phyloP scores from a whole-genome alignment of 202 grass and related monocot genomes.

The Digitaria exilis region DNA sequence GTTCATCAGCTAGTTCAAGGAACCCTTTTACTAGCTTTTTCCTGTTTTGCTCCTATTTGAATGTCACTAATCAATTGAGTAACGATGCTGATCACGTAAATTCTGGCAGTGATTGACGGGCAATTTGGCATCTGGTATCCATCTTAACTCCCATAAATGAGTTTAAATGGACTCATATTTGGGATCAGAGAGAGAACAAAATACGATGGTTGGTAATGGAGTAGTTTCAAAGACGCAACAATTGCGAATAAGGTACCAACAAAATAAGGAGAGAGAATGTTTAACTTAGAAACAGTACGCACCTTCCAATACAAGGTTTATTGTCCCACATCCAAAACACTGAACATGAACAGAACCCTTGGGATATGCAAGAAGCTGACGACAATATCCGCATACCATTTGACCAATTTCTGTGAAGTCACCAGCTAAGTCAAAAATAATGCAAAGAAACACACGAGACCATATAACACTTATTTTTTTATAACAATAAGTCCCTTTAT shows the following conservation, averaged over 20 bases:
- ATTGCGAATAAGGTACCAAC: constrained; percentile 4
- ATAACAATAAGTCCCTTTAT: background rate
- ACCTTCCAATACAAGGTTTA: constrained; percentile 82
- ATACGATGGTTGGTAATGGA: background rate
- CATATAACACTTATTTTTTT: background rate
- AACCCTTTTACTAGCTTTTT: background rate
- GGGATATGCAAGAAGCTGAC: constrained; percentile 65
- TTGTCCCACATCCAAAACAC: constrained; percentile 59
- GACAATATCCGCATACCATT: constrained; percentile 72
- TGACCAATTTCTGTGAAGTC: constrained; percentile 81
- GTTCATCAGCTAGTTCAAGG: background rate
- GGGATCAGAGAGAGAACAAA: background rate
- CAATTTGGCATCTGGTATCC: constrained; percentile 8
- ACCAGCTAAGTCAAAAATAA: no score
- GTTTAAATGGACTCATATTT: background rate
- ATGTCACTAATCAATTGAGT: background rate
- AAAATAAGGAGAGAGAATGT: background rate
- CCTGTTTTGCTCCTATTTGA: background rate
- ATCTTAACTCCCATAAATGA: background rate
- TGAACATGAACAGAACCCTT: constrained; percentile 57
- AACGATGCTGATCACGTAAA: background rate
- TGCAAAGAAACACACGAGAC: background rate
- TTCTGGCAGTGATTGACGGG: background rate
- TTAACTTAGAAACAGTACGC: constrained; percentile 26
- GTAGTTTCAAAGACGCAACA: background rate